phyloP scores from a whole-genome alignment of 164 flowering plant genomes.

The Akebia trifoliata region DNA sequence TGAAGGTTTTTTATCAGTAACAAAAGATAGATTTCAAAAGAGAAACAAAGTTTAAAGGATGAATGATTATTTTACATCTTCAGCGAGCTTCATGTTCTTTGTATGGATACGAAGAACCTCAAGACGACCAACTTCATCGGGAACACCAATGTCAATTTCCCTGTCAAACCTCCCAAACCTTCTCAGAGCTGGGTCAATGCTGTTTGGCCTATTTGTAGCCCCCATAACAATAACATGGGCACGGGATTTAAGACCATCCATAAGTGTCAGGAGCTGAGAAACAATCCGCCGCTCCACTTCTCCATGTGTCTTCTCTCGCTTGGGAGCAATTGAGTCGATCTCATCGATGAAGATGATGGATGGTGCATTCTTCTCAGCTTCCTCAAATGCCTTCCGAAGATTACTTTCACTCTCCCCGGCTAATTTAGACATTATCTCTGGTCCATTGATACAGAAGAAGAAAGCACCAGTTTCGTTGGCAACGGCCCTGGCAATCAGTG shows the following conservation, averaged over 20 bases:
- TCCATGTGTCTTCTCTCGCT: constrained; percentile 81
- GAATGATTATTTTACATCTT: constrained; percentile 39
- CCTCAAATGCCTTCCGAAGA: constrained; percentile 86
- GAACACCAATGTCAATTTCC: constrained; percentile 86
- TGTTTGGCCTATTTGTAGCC: constrained; percentile 83
- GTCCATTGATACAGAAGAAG: constrained; percentile 86
- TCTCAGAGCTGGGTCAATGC: constrained; percentile 85
- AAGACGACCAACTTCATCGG: constrained; percentile 86
- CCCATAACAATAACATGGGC: constrained; percentile 87
- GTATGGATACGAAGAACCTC: constrained; percentile 91
- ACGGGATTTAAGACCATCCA: constrained; percentile 84
- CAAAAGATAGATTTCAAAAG: too few relatives aligned
- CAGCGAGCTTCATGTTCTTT: constrained; percentile 86
- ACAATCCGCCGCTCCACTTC: constrained; percentile 89
- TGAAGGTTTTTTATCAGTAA: too few relatives aligned
- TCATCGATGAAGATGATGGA: constrained; percentile 81
- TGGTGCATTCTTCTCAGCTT: constrained; percentile 88
- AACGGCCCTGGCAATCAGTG: constrained; percentile 82
- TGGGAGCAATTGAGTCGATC: constrained; percentile 84
- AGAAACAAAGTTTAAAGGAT: neutral
- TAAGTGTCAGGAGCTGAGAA: constrained; percentile 77
- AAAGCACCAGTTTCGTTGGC: constrained; percentile 94
- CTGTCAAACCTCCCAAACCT: constrained; percentile 86
- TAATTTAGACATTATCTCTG: constrained; percentile 86
- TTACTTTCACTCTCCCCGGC: constrained; percentile 95